Evolutionary conservation across 805 yeast genomes (phyloP), one percentile per base, ranked within the genome.

Genomic region (Starmerella apicola): DNA sequence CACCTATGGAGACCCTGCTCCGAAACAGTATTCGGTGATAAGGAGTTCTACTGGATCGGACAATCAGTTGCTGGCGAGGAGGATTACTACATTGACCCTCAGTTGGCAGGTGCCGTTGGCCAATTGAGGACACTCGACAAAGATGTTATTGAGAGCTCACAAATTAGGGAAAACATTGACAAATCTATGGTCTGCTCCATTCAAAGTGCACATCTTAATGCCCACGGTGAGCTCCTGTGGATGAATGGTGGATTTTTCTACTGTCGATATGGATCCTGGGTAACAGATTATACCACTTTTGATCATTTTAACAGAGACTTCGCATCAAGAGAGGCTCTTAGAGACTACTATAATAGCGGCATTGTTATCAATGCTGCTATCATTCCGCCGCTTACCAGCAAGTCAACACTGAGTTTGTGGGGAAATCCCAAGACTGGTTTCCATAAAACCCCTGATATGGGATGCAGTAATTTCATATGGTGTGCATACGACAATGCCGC

Each of bases 391-490:
- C 7, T 32, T 15, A 13, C 13, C 17, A 13, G 15, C 5, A 5
- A 10, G 16, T 8, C 34, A 9, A n/a, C 9, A 5, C 7, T 20
- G 15, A 26, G 21, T 12, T n/a, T 7, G 5, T 32, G 25, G 24
- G 10, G 17, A 13, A n/a, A 13, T 13, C 5, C 16, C 15, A 16
- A 20, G 17, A 26, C 13, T 4, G 40, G 42, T 10, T 42, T 27
- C 24, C 7, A 3, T 17, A 37, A 34, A 20, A 19, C 18, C 4
- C 12, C 12, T 3, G 22, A 21, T 3, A 2, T 13, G 3, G 45
- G 45, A 3, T 42, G 45, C 36, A 12, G 13, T 9, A 38, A 38
- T 4, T 42, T 37, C 18, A 8, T 12, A 16, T 42, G 42, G 41
- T 33, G 39, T 10, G 41, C 42, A 6, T 18, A 24, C 21, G 36